Percentiles rank a stretch among this genome's conserved stretches.
phyloP scores from a whole-genome alignment of 768 basidiomycete species.

The Leccinum barrowsii region DNA sequence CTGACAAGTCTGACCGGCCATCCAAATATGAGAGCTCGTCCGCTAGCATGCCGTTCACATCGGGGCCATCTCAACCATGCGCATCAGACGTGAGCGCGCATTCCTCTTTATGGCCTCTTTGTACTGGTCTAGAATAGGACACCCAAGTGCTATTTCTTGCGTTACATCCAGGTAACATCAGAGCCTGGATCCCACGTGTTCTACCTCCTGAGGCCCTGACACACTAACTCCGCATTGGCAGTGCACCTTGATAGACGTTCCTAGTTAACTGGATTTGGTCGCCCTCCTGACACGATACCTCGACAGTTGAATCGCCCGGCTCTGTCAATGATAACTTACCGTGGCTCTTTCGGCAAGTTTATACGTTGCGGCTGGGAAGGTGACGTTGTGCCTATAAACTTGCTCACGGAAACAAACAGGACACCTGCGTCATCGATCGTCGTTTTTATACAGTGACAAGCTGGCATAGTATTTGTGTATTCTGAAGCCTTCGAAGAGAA shows the following conservation, averaged over 20 bases:
- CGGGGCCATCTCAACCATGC: neutral
- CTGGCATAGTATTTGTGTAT: neutral
- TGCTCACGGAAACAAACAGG: neutral
- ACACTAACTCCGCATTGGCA: neutral
- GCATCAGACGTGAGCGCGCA: too few relatives aligned
- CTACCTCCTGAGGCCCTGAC: neutral
- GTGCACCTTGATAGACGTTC: neutral
- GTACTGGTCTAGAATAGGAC: too few relatives aligned
- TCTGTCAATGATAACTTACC: neutral
- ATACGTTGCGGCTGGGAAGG: neutral
- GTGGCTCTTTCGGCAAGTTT: neutral
- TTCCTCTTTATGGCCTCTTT: too few relatives aligned
- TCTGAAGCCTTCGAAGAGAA: neutral
- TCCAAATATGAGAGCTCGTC: neutral
- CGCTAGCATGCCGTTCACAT: neutral
- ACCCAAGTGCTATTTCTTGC: neutral
- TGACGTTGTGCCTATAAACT: too few relatives aligned
- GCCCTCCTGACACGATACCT: too few relatives aligned
- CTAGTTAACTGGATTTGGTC: too few relatives aligned
- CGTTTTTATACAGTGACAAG: neutral
- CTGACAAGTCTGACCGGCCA: neutral
- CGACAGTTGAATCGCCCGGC: neutral
- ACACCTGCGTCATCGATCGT: neutral
- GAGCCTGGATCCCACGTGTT: neutral
- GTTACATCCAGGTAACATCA: too few relatives aligned